Evolutionary conservation across 495 filamentous ascomycete species (phyloP).

Genomic region (Wilcoxina mikolae): DNA sequence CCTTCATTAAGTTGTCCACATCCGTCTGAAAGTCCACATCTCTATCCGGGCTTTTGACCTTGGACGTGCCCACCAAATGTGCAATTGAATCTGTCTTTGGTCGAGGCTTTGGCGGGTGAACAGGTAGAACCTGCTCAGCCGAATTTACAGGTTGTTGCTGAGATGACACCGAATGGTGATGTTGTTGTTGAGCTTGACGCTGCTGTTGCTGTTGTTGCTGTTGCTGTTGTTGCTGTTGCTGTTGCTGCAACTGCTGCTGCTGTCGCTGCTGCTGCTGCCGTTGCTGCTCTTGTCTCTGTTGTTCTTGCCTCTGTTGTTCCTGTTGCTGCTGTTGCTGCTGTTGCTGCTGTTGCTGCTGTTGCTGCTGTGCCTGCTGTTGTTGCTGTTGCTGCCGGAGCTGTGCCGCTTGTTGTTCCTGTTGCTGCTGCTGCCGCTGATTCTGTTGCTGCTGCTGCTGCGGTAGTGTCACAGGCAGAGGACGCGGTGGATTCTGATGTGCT

Average conservation of each 20-base stretch:
- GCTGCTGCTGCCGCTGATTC: constrained; percentile 11
- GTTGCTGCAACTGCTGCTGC: constrained; percentile 24
- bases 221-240: constrained; percentile 17
- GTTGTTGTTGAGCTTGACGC: constrained; percentile 9
- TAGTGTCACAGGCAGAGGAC: constrained; percentile 2
- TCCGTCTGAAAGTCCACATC: constrained; percentile 59
- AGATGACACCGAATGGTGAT: no score
- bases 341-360: constrained; percentile 24
- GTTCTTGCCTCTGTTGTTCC: constrained; percentile 6
- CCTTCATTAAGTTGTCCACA: constrained; percentile 82
- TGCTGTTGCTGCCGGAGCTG: constrained; percentile 6
- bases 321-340: constrained; percentile 21
- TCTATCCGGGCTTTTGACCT: constrained; percentile 22
- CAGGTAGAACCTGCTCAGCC: background rate
- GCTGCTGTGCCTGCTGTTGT: constrained; percentile 5
- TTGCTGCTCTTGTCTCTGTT: constrained; percentile 6
- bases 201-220: constrained; percentile 19
- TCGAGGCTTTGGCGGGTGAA: constrained; percentile 5
- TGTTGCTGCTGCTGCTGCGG: constrained; percentile 3
- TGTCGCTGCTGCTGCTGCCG: constrained; percentile 4
- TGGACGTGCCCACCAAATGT: constrained; percentile 20
- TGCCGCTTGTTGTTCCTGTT: constrained; percentile 6
- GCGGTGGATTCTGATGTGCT: constrained; percentile 2
- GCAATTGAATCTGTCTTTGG: constrained; percentile 13
- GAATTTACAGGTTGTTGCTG: background rate